Conservation (phyloP, 768 basidiomycete genomes). For the Lepiota subincarnata region DNA sequence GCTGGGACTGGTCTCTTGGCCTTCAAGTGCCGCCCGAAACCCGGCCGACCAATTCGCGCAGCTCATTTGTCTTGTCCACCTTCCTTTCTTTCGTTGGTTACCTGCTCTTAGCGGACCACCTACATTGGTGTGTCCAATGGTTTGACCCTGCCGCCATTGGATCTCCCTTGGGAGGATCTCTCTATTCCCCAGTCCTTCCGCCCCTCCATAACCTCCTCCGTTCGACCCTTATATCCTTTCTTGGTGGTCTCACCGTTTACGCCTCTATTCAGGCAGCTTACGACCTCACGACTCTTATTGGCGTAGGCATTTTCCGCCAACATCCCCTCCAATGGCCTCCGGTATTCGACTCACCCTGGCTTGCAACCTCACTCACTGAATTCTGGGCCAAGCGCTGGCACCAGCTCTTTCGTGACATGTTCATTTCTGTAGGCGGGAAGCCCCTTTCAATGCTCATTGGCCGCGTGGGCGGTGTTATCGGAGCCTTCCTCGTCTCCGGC, state of each 20-base stretch:
- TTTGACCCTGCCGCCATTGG: conserved; percentile 40
- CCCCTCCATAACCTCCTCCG: conserved; percentile 34
- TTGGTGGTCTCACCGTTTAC: conserved; percentile 43
- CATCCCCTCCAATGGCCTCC: conserved; percentile 58
- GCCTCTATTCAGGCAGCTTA: conserved; percentile 40
- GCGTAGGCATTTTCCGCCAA: conserved; percentile 44
- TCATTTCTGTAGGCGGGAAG: conserved; percentile 47
- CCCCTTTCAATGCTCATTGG: conserved; percentile 43
- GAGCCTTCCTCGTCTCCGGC: conserved; percentile 57
- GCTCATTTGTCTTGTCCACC: conserved; percentile 33
- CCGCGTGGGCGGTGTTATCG: conserved; percentile 45
- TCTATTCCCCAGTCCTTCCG: conserved; percentile 36
- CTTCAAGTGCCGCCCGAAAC: conserved; percentile 38
- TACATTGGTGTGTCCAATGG: conserved; percentile 44
- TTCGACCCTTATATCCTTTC: conserved; percentile 39
- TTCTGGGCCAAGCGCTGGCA: conserved; percentile 71
- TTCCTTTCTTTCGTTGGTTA: conserved; percentile 28
- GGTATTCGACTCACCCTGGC: conserved; percentile 54
- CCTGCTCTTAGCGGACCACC: conserved; percentile 37
- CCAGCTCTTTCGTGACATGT: conserved; percentile 56
- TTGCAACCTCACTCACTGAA: conserved; percentile 51
- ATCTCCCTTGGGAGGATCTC: conserved; percentile 34
- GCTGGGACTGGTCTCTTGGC: conserved; percentile 56
- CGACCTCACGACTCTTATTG: conserved; percentile 37
- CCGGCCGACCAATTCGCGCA: conserved; percentile 32